phyloP scores from a whole-genome alignment of 148 eudicot species.

The Cornus florida region DNA sequence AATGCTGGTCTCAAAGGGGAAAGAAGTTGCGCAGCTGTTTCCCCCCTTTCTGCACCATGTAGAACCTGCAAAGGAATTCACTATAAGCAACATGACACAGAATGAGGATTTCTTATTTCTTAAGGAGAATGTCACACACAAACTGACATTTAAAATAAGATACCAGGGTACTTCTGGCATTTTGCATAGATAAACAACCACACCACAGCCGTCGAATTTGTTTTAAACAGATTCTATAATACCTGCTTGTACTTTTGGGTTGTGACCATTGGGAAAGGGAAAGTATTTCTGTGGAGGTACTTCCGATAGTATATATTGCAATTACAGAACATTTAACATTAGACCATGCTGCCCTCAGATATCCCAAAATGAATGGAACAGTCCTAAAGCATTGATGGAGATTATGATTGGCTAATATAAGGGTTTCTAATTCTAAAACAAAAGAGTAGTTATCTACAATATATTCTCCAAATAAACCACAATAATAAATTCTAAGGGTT shows the following conservation, averaged over 20 bases:
- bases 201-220: too few species aligned
- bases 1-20: slow-evolving; percentile 71
- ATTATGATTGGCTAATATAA: not conserved
- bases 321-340: not conserved
- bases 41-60: slow-evolving; percentile 95
- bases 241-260: not conserved
- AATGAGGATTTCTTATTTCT: not conserved
- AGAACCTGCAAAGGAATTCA: slow-evolving; percentile 57
- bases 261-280: not conserved
- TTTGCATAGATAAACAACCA: not conserved
- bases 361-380: not conserved
- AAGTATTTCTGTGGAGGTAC: not conserved
- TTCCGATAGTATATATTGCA: not conserved
- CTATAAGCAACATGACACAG: slow-evolving; percentile 6
- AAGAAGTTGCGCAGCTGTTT: slow-evolving; percentile 73
- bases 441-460: not conserved
- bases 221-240: not conserved
- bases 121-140: not conserved
- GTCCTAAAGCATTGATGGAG: not conserved
- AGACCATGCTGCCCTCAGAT: not conserved
- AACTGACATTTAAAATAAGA: slow-evolving; percentile 5
- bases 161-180: not conserved
- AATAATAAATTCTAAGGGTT: not conserved
- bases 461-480: not conserved
- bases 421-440: not conserved